phyloP scores from a whole-genome alignment of 225 moss, liverwort and hornwort genomes.

The Thuidium tamariscinum region DNA sequence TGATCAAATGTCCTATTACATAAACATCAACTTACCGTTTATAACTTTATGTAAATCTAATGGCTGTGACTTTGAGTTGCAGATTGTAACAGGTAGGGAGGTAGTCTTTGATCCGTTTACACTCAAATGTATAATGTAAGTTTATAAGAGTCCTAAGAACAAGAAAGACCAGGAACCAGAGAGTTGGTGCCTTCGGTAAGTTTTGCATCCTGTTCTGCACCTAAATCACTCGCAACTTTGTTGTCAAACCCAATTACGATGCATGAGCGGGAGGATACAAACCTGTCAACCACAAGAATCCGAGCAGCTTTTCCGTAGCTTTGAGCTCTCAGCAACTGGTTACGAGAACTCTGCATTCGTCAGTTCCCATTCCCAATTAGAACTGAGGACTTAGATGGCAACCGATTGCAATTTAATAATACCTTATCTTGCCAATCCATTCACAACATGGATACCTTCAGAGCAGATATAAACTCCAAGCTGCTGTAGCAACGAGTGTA shows the following conservation, averaged over 20 bases:
- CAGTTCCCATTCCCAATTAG: background rate
- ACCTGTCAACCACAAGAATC: slow-evolving; percentile 55
- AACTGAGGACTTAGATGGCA: background rate
- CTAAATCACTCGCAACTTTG: background rate
- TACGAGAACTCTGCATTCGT: slow-evolving; percentile 30
- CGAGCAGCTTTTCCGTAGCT: slow-evolving; percentile 29
- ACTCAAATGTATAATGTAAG: background rate
- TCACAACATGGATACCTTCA: slow-evolving; percentile 22
- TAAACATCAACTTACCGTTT: background rate
- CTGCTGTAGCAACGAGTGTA: slow-evolving; percentile 59
- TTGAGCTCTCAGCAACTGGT: slow-evolving; percentile 28
- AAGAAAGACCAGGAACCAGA: background rate
- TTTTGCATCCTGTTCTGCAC: background rate
- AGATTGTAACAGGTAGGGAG: background rate
- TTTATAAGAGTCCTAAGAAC: background rate
- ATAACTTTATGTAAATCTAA: background rate
- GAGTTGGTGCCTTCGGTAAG: background rate
- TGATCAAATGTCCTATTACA: background rate
- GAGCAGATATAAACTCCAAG: slow-evolving; percentile 45
- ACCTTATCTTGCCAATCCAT: background rate
- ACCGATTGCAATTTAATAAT: background rate
- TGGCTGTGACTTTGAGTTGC: background rate
- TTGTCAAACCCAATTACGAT: background rate
- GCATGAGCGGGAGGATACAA: background rate
- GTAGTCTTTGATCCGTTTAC: background rate